Base-by-base conservation (phyloP, 2,329 filamentous ascomycete species). In the Xylaria sp. region DNA sequence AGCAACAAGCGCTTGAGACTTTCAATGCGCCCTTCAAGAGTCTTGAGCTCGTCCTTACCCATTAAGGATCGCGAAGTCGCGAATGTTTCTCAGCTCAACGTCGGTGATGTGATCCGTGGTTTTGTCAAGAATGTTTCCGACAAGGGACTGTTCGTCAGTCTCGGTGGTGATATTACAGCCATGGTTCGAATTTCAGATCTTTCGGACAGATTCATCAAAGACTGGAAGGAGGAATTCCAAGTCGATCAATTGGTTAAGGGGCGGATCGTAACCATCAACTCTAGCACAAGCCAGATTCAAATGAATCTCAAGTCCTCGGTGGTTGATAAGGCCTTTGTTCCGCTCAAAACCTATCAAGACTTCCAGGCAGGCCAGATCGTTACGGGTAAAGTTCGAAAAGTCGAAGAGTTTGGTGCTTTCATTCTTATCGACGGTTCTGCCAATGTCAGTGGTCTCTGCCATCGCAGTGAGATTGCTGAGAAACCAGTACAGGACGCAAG, bases 361-460 rank as follows among this genome's bases (percentile, higher is more conserved):
- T 79, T 97, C 59, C 85, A 88, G 70, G 78, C 83, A 63, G 92
- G 92, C 5, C 90, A 96, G 73, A 78, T 92, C 37, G 83, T 99
- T 39, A 96, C 90, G 10, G 94, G 92, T 53, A 96, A 91, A 71
- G 85, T 99, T 58, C 88, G 92, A 68, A 96, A 95, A 75, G 92
- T 97, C 1, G 91, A 96, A 70, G 90, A 96, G 37, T 99, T 92
- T 72, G 94, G 94, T 65, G 93, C 93, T 4, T 99, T 99, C 73
- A 89, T 99, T 67, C 84, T 95, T 49, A 79, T 99, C 18, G 91
- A 97, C 73, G 86, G 89, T 61, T 95, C 92, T 3, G 81, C 84
- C 58, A 96, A 96, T 67, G 85, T 99, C 63, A 96, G 93, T 67
- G 94, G 94, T 63, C 82, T 99, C 8, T 97, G 93, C 73, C 94